Evolutionary conservation across 129 eudicot species (phyloP), one percentile per base, ranked within the genome.

Genomic region (Flaveria ramosissima): DNA sequence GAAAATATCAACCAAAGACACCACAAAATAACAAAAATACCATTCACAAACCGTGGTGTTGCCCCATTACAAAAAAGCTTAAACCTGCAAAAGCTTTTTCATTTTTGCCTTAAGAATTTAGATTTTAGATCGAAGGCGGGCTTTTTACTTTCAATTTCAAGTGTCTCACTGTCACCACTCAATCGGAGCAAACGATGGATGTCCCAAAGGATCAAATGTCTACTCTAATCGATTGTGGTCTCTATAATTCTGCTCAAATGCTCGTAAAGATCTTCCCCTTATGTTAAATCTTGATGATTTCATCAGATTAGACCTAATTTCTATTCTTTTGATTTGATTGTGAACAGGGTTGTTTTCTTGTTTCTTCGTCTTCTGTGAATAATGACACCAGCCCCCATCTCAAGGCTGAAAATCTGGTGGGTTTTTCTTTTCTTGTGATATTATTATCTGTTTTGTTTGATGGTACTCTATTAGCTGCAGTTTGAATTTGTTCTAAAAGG

Each of bases 331-430:
- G 9, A 65, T 55, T 66, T 66, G 42, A 42, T 43, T 72, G 17
- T 21, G 14, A 47, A 30, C 39, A 93, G 98, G 97, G 97, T 45
- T 83, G 86, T 72, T 91, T 91, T 52, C 93, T 92, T 75, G 97
- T 89, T 39, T 87, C 98, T 45, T 93, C 98, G 2, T 67, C 89
- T 42, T 82, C 97, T 42, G 81, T 71, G 26, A 91, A 79, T 90
- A 52, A 88, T 51, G 98, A 93, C 56, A 77, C 89, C 56, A 89
- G 84, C 8, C 91, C 97, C 12, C 91, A 88, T 71, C 83, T 87
- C 78, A 91, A 87, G 84, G 98, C 97, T 8, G 98, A 93, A 80
- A 85, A 86, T 81, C 77, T 93, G 97, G 98, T 93, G 20, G 8
- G 87, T 72, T 12, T 77, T 42, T 26, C 68, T 42, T n/a, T 41